Percentiles rank a stretch among this genome's conserved stretches.
Evolutionary conservation across 1,139 yeast genomes (phyloP).

Genomic region (Candida tetrigidarum): DNA sequence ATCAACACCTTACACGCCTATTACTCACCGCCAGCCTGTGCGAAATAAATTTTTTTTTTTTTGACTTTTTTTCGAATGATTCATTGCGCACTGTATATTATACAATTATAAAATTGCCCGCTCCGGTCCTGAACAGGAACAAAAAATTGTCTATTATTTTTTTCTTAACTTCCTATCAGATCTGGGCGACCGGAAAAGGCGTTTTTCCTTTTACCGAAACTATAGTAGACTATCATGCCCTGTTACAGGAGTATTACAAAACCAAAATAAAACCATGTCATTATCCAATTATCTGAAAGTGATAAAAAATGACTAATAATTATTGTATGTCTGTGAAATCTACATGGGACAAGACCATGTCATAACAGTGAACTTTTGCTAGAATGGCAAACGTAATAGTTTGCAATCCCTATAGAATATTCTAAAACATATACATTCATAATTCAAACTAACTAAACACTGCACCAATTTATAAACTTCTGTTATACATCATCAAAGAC

Average conservation of each 20-base stretch:
- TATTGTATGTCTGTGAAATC: not conserved
- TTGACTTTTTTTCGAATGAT: conserved; percentile 2
- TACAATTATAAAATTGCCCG: not conserved
- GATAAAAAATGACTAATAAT: not conserved
- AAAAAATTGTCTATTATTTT: not conserved
- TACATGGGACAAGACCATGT: too few relatives aligned
- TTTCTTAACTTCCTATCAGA: not conserved
- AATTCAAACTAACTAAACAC: too few relatives aligned
- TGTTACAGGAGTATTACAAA: conserved; percentile 8
- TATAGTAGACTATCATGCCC: not conserved
- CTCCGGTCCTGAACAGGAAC: conserved; percentile 10
- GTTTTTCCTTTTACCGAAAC: not conserved
- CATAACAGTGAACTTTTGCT: too few relatives aligned
- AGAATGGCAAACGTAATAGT: too few relatives aligned
- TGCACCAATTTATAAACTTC: too few relatives aligned
- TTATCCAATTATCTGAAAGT: not conserved
- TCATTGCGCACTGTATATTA: conserved; percentile 13
- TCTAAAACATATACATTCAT: too few relatives aligned
- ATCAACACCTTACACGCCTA: not conserved
- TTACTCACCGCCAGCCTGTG: not conserved
- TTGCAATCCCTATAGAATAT: too few relatives aligned
- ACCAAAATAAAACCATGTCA: too few relatives aligned
- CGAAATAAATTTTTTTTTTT: not conserved
- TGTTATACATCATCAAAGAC: too few relatives aligned
- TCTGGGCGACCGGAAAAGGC: conserved; percentile 11